phyloP scores from a whole-genome alignment of 257 asterid genomes.

The Gentiana dahurica region DNA sequence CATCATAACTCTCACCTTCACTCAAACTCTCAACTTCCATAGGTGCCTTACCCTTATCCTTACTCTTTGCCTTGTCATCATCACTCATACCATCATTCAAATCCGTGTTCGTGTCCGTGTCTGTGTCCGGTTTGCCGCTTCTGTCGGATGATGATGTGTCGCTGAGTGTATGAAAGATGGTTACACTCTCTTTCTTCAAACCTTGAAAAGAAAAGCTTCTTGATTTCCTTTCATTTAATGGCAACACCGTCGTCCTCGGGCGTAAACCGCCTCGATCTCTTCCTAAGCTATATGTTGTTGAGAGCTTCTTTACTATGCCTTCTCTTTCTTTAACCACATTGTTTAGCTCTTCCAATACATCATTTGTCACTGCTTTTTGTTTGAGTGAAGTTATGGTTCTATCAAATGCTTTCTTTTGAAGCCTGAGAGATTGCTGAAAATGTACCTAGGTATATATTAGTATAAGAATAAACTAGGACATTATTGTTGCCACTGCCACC shows the following conservation, averaged over 20 bases:
- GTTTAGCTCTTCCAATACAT: constrained; percentile 41
- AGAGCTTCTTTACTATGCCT: constrained; percentile 58
- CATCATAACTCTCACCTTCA: constrained; percentile 27
- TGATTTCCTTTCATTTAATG: constrained; percentile 30
- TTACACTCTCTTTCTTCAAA: constrained; percentile 46
- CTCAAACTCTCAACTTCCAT: constrained; percentile 25
- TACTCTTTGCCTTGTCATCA: constrained; percentile 13
- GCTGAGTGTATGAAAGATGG: constrained; percentile 45
- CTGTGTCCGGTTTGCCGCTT: constrained; percentile 11
- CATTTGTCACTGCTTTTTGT: constrained; percentile 33
- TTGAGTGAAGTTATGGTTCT: constrained; percentile 62
- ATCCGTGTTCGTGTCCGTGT: not conserved
- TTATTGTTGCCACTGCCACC: no score
- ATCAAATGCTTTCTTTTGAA: constrained; percentile 63
- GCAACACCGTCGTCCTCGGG: constrained; percentile 36
- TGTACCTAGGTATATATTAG: no score
- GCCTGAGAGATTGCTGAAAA: constrained; percentile 58
- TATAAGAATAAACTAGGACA: no score
- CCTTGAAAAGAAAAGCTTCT: constrained; percentile 60
- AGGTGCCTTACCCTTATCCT: constrained; percentile 36
- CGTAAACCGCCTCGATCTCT: constrained; percentile 35
- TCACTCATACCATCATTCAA: not conserved
- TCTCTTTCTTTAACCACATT: constrained; percentile 60
- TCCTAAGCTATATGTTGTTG: constrained; percentile 75
- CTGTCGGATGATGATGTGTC: constrained; percentile 24